Evolutionary conservation across 2,329 filamentous ascomycete species (phyloP).

Genomic region (Helicocarpus griseus): DNA sequence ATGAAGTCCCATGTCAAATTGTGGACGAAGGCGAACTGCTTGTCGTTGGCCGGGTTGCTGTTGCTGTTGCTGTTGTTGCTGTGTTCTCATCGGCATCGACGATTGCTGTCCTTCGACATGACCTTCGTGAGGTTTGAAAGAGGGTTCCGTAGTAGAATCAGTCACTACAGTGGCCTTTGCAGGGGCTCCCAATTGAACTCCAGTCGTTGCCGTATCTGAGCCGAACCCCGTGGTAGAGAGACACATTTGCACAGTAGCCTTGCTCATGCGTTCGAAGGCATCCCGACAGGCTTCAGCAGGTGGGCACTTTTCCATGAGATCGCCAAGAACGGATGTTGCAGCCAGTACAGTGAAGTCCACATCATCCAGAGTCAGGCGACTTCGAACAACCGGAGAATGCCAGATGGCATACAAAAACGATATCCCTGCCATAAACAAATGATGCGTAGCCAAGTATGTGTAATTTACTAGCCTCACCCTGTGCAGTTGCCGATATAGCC

Average conservation of each 20-base stretch:
- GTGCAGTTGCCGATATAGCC: slow-evolving; percentile 83
- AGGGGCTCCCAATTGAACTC: neutral
- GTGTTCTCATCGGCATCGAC: neutral
- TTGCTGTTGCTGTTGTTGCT: neutral
- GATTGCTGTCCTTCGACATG: neutral
- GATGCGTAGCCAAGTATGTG: slow-evolving; percentile 89
- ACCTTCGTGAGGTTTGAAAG: neutral
- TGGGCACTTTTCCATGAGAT: slow-evolving; percentile 88
- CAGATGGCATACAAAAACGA: slow-evolving; percentile 96
- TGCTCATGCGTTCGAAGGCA: slow-evolving; percentile 89
- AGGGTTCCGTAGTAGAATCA: neutral
- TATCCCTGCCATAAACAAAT: slow-evolving; percentile 91
- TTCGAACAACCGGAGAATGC: slow-evolving; percentile 85
- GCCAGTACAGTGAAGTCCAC: slow-evolving; percentile 95
- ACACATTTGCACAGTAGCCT: slow-evolving; percentile 91
- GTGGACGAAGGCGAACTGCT: neutral
- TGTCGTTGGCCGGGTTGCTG: neutral
- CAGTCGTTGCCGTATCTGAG: slow-evolving; percentile 6
- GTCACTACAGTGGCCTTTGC: neutral
- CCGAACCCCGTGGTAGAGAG: slow-evolving; percentile 79
- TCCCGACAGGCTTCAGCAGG: slow-evolving; percentile 91
- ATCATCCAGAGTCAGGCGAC: slow-evolving; percentile 80
- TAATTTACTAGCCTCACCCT: slow-evolving; percentile 85
- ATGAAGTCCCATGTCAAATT: neutral
- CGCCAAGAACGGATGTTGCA: slow-evolving; percentile 82